A percentile compares a stretch with the other conserved stretches of the same genome.
phyloP scores from a whole-genome alignment of 768 basidiomycete genomes.

The Boletus rubroflammeus region DNA sequence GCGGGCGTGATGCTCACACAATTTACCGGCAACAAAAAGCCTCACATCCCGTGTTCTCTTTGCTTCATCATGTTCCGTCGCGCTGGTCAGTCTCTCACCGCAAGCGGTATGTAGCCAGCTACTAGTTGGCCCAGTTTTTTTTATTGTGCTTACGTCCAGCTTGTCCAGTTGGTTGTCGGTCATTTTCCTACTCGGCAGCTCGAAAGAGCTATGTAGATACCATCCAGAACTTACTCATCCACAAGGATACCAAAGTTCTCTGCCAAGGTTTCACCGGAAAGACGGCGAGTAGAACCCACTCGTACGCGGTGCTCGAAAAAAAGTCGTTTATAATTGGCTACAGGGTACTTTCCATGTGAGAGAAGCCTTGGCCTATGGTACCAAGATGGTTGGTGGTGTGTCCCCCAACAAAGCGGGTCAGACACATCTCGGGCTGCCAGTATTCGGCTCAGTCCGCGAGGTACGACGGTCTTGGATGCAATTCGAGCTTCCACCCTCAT shows the following conservation, averaged over 20 bases:
- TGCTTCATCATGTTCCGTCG: constrained; percentile 49
- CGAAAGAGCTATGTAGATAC: constrained; percentile 84
- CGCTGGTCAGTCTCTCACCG: constrained; percentile 53
- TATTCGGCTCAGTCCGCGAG: constrained; percentile 90
- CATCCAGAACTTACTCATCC: constrained; percentile 85
- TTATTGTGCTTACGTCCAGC: not conserved
- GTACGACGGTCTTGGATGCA: constrained; percentile 38
- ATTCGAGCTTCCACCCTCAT: constrained; percentile 1
- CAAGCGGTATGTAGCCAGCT: constrained; percentile 41
- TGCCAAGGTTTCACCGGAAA: constrained; percentile 95
- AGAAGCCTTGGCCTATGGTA: constrained; percentile 92
- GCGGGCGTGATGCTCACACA: constrained; percentile 18
- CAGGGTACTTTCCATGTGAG: constrained; percentile 96
- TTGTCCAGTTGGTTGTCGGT: constrained; percentile 60
- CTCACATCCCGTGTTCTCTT: constrained; percentile 4
- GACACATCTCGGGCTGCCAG: constrained; percentile 90
- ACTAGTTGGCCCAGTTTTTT: not conserved
- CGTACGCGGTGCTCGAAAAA: not conserved
- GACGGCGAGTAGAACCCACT: constrained; percentile 54
- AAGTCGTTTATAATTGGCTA: constrained; percentile 3
- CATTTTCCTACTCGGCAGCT: constrained; percentile 75
- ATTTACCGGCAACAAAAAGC: constrained; percentile 9
- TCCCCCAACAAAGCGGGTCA: constrained; percentile 96
- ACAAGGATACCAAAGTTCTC: constrained; percentile 92
- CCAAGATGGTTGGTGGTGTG: constrained; percentile 97